phyloP scores from a whole-genome alignment of 108 stramenopile genomes.

The Fistulifera pelliculosa region DNA sequence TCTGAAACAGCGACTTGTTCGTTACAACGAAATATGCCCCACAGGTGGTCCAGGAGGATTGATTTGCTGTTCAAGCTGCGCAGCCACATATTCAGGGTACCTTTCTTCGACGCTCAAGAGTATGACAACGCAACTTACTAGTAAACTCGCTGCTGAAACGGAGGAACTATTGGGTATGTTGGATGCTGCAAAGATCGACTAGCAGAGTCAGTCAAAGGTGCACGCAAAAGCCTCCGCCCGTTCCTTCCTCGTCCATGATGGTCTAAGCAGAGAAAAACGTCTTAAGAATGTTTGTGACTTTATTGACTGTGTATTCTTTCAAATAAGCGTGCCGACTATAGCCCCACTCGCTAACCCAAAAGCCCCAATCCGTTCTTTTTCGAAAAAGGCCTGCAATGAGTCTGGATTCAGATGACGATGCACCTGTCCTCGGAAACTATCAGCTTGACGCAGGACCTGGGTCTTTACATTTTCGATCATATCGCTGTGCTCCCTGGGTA shows the following conservation, averaged over 20 bases:
- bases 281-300: neutral
- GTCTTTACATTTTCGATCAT: constrained; percentile 20
- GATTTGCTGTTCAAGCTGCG: constrained; percentile 66
- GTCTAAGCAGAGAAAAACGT: neutral
- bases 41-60: constrained; percentile 75
- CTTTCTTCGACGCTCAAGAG: neutral
- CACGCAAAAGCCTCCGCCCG: constrained; percentile 16
- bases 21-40: constrained; percentile 46
- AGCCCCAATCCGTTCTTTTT: constrained; percentile 30
- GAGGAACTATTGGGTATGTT: constrained; percentile 21
- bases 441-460: constrained; percentile 14
- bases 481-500: constrained; percentile 12
- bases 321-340: constrained; percentile 35
- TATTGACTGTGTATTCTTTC: neutral
- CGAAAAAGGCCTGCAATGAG: constrained; percentile 18
- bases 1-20: neutral
- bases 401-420: constrained; percentile 23
- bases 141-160: constrained; percentile 19
- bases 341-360: constrained; percentile 39
- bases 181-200: constrained; percentile 11
- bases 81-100: constrained; percentile 41
- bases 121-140: constrained; percentile 13
- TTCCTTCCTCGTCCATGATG: neutral
- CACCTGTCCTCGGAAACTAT: constrained; percentile 21
- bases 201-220: constrained; percentile 9